Evolutionary conservation across 1,139 yeast genomes (phyloP).

Genomic region (Pneumocystis murina): DNA sequence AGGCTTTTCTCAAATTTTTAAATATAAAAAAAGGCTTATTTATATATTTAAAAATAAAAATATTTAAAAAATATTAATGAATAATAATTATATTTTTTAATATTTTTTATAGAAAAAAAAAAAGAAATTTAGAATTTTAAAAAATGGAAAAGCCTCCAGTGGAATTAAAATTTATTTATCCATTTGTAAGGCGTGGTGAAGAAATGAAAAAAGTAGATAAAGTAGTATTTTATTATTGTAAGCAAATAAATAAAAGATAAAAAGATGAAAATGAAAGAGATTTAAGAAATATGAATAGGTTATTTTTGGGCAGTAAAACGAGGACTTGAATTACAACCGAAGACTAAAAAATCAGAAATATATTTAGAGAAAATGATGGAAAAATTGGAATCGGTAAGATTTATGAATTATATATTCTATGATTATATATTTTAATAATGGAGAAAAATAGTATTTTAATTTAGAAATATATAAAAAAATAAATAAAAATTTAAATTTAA

Average conservation of each 20-base stretch:
- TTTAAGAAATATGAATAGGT: background rate
- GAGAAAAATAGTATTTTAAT: background rate
- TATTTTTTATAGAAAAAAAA: background rate
- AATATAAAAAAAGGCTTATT: background rate
- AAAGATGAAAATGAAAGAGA: background rate
- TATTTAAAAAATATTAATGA: background rate
- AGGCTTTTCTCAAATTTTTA: too few species aligned
- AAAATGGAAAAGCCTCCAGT: constrained; percentile 14
- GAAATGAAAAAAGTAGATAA: constrained; percentile 39
- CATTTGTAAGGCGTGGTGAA: constrained; percentile 35
- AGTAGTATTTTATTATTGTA: constrained; percentile 42
- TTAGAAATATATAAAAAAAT: too few species aligned
- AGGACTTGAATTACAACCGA: background rate
- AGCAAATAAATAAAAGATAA: constrained; percentile 12
- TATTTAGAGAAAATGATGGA: constrained; percentile 4
- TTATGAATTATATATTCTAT: background rate
- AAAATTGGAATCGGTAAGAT: background rate
- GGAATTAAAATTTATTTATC: constrained; percentile 26
- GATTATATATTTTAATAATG: background rate
- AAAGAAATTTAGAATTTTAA: background rate
- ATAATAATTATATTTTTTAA: background rate
- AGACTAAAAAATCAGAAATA: constrained; percentile 1
- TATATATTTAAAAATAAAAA: background rate
- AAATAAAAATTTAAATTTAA: too few species aligned
- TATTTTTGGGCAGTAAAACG: constrained; percentile 4